phyloP scores from a whole-genome alignment of 2,329 filamentous ascomycete species.

The Pseudocercospora vitis region DNA sequence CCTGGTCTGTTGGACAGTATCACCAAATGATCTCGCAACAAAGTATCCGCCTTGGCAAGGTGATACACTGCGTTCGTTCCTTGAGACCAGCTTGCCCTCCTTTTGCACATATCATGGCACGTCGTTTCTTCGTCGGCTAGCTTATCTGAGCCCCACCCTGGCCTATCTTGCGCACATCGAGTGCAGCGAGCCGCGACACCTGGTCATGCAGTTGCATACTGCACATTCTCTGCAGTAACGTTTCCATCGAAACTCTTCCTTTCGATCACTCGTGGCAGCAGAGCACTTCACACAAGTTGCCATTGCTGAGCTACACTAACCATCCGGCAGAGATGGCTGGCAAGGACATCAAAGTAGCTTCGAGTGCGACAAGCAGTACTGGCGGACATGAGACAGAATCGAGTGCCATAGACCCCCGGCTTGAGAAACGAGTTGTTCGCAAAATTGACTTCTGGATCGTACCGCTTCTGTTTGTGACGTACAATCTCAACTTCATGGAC shows the following conservation, averaged over 20 bases:
- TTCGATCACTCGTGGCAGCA: neutral
- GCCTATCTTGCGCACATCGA: neutral
- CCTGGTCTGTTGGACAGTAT: too few species aligned
- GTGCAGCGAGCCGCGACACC: neutral
- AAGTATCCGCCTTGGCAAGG: too few species aligned
- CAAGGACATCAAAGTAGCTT: neutral
- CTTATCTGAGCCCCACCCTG: conserved; percentile 6
- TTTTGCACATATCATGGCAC: neutral
- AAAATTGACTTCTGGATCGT: conserved; percentile 26
- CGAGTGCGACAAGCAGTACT: neutral
- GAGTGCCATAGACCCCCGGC: neutral
- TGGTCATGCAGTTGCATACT: neutral
- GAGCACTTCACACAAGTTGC: too few species aligned
- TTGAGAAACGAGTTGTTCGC: conserved; percentile 17
- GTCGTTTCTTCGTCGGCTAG: neutral
- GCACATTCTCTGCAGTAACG: too few species aligned
- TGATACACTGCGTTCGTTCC: too few species aligned
- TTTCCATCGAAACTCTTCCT: neutral
- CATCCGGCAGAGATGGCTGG: conserved; percentile 3
- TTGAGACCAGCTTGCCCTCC: neutral
- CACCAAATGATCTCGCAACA: too few species aligned
- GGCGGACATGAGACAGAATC: neutral
- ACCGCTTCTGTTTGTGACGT: conserved; percentile 23
- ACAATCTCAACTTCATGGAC: conserved; percentile 28
- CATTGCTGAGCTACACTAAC: too few species aligned